Evolutionary conservation across 768 basidiomycete genomes (phyloP).

Genomic region (Amyloporia xantha): DNA sequence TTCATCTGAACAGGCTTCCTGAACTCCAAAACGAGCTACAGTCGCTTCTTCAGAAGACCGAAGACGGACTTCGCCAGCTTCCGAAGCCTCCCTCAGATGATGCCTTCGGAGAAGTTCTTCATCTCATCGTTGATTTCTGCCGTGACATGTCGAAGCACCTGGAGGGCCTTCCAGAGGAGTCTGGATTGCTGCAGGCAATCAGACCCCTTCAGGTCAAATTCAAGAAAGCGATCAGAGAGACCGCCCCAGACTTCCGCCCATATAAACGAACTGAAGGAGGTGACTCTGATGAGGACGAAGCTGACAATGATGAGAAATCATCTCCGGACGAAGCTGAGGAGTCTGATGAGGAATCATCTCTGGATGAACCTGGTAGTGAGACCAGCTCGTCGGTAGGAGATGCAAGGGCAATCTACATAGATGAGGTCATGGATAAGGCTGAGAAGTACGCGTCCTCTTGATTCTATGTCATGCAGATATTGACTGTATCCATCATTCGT

Average conservation of each 20-base stretch:
- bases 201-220: conserved; percentile 44
- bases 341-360: too few relatives aligned
- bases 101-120: conserved; percentile 49
- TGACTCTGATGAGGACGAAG: not conserved
- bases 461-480: conserved; percentile 17
- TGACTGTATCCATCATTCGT: not conserved
- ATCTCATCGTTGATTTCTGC: conserved; percentile 40
- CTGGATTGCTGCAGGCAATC: conserved; percentile 52
- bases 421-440: conserved; percentile 45
- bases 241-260: conserved; percentile 54
- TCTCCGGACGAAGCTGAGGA: too few relatives aligned
- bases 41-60: conserved; percentile 34
- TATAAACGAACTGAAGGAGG: conserved; percentile 21
- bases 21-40: conserved; percentile 54
- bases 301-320: not conserved
- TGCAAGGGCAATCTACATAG: conserved; percentile 34
- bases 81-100: conserved; percentile 51
- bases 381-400: not conserved
- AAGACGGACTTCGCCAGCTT: conserved; percentile 24
- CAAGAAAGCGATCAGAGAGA: conserved; percentile 38
- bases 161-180: conserved; percentile 44
- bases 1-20: conserved; percentile 44
- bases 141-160: conserved; percentile 38
- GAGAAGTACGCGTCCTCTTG: conserved; percentile 33
- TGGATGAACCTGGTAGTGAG: too few relatives aligned